These are phyloP conservation scores for Straminergon stramineum DNA, from an alignment of 225 moss, liverwort and hornwort genomes.

Conservation along the genomic window DNA sequence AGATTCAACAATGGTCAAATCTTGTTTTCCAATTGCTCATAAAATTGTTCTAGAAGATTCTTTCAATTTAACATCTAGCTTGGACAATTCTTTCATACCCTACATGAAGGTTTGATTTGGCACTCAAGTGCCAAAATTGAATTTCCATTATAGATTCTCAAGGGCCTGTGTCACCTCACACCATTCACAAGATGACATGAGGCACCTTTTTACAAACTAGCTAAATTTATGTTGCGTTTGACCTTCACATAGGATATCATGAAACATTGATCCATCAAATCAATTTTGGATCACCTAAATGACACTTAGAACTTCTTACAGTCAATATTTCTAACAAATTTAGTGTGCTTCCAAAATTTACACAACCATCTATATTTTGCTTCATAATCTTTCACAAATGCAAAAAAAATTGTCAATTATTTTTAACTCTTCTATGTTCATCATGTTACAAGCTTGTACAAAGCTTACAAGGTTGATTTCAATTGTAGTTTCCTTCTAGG, in stretches of 20 bases:
- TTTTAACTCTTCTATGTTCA: not conserved
- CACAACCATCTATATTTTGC: not conserved
- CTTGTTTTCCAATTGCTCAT: accelerated
- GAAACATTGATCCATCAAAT: not conserved
- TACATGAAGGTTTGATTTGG: no score
- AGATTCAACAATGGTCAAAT: not conserved
- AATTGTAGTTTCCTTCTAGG: not conserved
- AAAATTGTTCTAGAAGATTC: not conserved
- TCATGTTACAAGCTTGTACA: not conserved
- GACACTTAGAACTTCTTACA: no score
- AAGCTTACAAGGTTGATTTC: accelerated
- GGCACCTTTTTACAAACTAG: no score
- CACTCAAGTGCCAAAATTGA: no score
- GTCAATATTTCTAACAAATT: not conserved
- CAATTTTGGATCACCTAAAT: not conserved
- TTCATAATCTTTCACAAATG: not conserved
- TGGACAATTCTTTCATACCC: no score
- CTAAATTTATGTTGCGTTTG: no score
- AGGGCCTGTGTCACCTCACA: no score
- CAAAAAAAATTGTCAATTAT: not conserved
- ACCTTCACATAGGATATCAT: no score
- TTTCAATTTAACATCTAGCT: not conserved
- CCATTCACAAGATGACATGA: no score
- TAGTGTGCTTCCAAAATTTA: not conserved
- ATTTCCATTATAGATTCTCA: no score